A percentile compares a stretch with the other conserved stretches of the same genome.
These are phyloP conservation scores for Fraxinus xanthoxyloides DNA, from an alignment of 305 asterid genomes.

Conservation along the genomic window DNA sequence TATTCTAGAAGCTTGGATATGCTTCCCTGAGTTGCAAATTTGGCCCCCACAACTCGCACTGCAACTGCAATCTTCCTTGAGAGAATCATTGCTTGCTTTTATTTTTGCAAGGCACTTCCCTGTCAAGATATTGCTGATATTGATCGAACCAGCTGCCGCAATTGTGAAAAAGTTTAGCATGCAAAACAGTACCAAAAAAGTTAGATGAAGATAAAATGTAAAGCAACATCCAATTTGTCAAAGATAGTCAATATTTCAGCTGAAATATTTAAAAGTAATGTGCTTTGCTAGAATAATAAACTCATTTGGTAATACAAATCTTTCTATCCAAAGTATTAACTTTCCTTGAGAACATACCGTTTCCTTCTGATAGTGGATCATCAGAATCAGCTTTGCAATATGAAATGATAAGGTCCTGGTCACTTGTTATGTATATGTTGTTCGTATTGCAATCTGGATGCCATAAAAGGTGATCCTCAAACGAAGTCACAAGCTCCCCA, in stretches of 20 bases:
- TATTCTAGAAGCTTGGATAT: slow-evolving; percentile 43
- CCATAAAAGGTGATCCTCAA: slow-evolving; percentile 91
- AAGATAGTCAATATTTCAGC: not conserved
- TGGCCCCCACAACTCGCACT: slow-evolving; percentile 49
- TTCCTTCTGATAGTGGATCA: slow-evolving; percentile 75
- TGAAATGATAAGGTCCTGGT: slow-evolving; percentile 91
- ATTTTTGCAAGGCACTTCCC: slow-evolving; percentile 96
- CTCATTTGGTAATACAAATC: not conserved
- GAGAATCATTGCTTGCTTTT: slow-evolving; percentile 55
- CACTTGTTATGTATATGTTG: slow-evolving; percentile 93
- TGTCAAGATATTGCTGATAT: slow-evolving; percentile 82
- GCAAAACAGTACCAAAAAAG: not conserved
- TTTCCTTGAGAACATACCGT: slow-evolving; percentile 44
- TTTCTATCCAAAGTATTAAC: not conserved
- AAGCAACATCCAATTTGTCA: not conserved
- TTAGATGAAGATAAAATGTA: not conserved
- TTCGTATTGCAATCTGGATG: slow-evolving; percentile 97
- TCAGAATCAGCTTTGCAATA: slow-evolving; percentile 85
- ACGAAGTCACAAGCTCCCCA: slow-evolving; percentile 93
- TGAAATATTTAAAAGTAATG: not conserved
- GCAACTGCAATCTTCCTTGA: slow-evolving; percentile 56
- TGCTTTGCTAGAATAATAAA: not conserved
- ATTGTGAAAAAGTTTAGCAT: slow-evolving; percentile 12
- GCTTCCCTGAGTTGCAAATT: slow-evolving; percentile 53
- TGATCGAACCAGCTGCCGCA: slow-evolving; percentile 81